Conservation (phyloP, 805 yeast genomes). For the Saccharomycopsis vini region DNA sequence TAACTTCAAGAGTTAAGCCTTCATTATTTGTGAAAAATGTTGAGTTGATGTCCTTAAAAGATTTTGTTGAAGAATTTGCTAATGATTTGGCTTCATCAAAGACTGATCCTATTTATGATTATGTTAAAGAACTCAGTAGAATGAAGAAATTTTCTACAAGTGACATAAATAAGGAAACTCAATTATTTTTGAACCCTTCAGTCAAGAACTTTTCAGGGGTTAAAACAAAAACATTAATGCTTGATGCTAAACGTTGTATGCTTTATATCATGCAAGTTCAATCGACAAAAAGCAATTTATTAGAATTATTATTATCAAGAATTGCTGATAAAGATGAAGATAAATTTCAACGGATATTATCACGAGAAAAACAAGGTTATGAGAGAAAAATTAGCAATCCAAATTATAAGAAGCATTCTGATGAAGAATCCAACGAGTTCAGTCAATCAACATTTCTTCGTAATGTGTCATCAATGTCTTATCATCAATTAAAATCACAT, state of each 20-base stretch:
- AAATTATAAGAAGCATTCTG: neutral
- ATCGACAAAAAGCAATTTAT: constrained; percentile 48
- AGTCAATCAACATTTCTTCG: constrained; percentile 41
- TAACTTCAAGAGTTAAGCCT: constrained; percentile 40
- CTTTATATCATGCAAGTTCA: constrained; percentile 79
- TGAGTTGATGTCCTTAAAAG: constrained; percentile 37
- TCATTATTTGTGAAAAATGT: constrained; percentile 34
- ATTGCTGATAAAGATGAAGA: constrained; percentile 64
- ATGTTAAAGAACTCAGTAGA: constrained; percentile 3
- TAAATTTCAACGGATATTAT: constrained; percentile 47
- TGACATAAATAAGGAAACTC: constrained; percentile 23
- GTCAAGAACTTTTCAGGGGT: constrained; percentile 43
- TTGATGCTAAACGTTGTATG: constrained; percentile 78
- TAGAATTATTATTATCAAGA: constrained; percentile 60
- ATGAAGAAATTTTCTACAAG: neutral
- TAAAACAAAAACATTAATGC: constrained; percentile 47
- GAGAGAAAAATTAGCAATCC: neutral
- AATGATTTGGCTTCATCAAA: constrained; percentile 36
- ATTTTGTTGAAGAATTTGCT: constrained; percentile 33
- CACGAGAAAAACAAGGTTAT: constrained; percentile 2
- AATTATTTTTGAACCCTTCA: constrained; percentile 34
- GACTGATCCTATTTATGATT: constrained; percentile 36
- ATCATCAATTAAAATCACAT: constrained; percentile 67
- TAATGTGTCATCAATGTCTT: constrained; percentile 41
- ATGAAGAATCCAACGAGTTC: constrained; percentile 29